Conservation (phyloP, 805 yeast genomes). For the Schwanniomyces yamadae region DNA sequence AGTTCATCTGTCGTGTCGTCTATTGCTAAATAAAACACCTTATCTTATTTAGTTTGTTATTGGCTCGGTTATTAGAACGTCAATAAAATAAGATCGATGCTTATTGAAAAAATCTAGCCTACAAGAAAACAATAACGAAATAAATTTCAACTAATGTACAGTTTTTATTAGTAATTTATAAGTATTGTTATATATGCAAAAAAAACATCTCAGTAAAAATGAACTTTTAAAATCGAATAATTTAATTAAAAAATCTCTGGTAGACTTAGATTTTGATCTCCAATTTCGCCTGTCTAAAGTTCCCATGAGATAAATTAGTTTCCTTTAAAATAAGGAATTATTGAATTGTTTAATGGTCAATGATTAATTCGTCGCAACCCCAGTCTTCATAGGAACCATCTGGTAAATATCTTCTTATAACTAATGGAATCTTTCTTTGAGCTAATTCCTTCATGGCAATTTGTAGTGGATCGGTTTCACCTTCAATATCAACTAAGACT, state of each 20-base stretch:
- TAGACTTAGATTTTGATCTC: not conserved
- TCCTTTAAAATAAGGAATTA: not conserved
- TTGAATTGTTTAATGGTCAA: constrained; percentile 53
- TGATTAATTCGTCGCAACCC: constrained; percentile 97
- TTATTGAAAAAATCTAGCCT: too few species aligned
- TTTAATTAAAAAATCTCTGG: too few species aligned
- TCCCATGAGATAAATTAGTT: not conserved
- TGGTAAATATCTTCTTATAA: constrained; percentile 92
- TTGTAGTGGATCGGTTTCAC: constrained; percentile 97
- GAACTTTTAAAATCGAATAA: too few species aligned
- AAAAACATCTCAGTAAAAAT: too few species aligned
- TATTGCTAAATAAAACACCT: too few species aligned
- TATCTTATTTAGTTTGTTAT: not conserved
- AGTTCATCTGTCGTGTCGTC: too few species aligned
- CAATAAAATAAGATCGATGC: too few species aligned
- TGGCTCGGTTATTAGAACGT: too few species aligned
- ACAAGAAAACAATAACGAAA: too few species aligned
- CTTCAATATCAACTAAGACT: constrained; percentile 95
- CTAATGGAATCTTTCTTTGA: constrained; percentile 92
- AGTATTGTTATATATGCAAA: constrained; percentile 6
- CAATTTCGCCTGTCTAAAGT: not conserved
- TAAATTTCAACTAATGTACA: constrained; percentile 6
- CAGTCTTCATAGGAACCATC: constrained; percentile 97
- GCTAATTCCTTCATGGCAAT: constrained; percentile 96
- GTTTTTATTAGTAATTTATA: constrained; percentile 4